Evolutionary conservation across 2,329 filamentous ascomycete genomes (phyloP).

Genomic region (Neonectria punicea): DNA sequence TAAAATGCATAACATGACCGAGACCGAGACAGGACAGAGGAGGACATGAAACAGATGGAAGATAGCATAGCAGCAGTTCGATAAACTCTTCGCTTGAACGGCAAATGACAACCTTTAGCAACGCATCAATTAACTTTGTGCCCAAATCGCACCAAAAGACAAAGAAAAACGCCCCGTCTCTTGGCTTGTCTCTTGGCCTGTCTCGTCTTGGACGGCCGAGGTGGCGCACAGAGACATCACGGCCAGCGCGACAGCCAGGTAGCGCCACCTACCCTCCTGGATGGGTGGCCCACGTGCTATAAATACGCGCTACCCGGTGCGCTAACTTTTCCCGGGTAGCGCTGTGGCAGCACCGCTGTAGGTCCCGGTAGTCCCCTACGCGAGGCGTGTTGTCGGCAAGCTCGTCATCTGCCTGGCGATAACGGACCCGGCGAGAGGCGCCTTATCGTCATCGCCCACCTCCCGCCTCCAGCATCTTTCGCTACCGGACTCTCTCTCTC

Average conservation of each 20-base stretch:
- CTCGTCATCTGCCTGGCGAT: constrained; percentile 29
- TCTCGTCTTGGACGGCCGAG: constrained; percentile 9
- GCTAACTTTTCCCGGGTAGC: constrained; percentile 16
- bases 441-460: constrained; percentile 25
- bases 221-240: background rate
- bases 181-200: constrained; percentile 2
- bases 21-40: background rate
- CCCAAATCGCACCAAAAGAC: background rate
- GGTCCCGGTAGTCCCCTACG: constrained; percentile 2
- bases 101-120: background rate
- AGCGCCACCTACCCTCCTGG: constrained; percentile 2
- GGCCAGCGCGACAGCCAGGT: constrained; percentile 2
- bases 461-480: constrained; percentile 2
- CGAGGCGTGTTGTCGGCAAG: background rate
- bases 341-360: constrained; percentile 15
- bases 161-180: background rate
- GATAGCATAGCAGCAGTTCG: background rate
- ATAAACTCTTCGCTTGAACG: background rate
- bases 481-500: background rate
- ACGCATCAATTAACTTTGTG: background rate
- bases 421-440: constrained; percentile 15
- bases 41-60: background rate
- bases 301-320: constrained; percentile 2
- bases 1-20: constrained; percentile 2
- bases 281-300: constrained; percentile 15